Conservation (phyloP, 2,329 filamentous ascomycete genomes). For the Ilyonectria robusta region DNA sequence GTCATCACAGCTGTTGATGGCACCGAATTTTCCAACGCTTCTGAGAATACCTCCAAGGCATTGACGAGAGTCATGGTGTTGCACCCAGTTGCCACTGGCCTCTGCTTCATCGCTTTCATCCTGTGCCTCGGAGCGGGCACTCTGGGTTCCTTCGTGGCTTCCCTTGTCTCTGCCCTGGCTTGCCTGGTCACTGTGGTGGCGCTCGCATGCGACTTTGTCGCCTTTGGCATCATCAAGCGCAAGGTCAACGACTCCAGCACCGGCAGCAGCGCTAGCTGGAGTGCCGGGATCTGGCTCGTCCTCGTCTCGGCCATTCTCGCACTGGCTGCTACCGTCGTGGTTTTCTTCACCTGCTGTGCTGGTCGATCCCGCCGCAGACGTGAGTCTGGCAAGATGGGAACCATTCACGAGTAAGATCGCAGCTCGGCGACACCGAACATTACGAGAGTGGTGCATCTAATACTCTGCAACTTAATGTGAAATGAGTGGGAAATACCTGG, state of each 20-base stretch:
- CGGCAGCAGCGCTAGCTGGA: conserved; percentile 63
- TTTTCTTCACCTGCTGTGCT: conserved; percentile 75
- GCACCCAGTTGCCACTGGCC: conserved; percentile 71
- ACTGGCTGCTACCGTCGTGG: conserved; percentile 68
- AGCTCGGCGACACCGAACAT: conserved; percentile 26
- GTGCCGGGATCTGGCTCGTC: conserved; percentile 71
- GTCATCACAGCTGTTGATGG: conserved; percentile 56
- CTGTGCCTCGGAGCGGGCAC: conserved; percentile 67
- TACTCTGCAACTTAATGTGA: background rate
- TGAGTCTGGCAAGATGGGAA: conserved; percentile 47
- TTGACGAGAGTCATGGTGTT: conserved; percentile 74
- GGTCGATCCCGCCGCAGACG: conserved; percentile 56
- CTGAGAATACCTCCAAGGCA: conserved; percentile 60
- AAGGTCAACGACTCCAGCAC: conserved; percentile 65
- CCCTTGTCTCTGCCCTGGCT: conserved; percentile 64
- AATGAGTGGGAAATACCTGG: background rate
- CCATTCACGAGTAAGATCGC: conserved; percentile 39
- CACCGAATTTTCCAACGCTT: conserved; percentile 58
- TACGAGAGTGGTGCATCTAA: background rate
- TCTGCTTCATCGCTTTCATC: conserved; percentile 72
- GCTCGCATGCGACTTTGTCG: conserved; percentile 69
- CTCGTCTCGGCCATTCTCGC: conserved; percentile 69
- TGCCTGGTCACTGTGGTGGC: conserved; percentile 66
- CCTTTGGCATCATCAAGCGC: conserved; percentile 67
- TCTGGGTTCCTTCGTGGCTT: conserved; percentile 66